Conservation (phyloP, 331 rosid species). For the Rosa hybrid region DNA sequence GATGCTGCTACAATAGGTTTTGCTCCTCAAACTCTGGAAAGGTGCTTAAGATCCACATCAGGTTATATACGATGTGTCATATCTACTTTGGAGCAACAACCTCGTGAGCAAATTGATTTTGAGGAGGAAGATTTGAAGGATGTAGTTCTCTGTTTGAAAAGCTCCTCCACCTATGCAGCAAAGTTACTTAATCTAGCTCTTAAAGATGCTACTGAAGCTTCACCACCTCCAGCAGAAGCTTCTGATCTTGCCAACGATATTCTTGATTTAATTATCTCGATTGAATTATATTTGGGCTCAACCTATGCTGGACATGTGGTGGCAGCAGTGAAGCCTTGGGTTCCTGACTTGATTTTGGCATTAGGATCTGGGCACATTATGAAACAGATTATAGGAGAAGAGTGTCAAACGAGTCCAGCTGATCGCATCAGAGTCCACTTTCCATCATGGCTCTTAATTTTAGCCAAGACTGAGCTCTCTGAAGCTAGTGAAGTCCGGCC, state of each 20-base stretch:
- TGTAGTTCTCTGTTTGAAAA: slow-evolving; percentile 54
- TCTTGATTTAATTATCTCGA: slow-evolving; percentile 62
- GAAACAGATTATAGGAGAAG: slow-evolving; percentile 35
- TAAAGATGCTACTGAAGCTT: slow-evolving; percentile 44
- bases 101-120: slow-evolving; percentile 34
- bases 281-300: slow-evolving; percentile 63
- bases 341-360: slow-evolving; percentile 81
- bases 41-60: slow-evolving; percentile 62
- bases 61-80: slow-evolving; percentile 39
- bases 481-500: slow-evolving; percentile 27
- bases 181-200: slow-evolving; percentile 58
- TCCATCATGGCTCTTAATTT: slow-evolving; percentile 62
- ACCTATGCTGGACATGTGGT: slow-evolving; percentile 58
- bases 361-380: slow-evolving; percentile 52
- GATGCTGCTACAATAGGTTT: slow-evolving; percentile 54
- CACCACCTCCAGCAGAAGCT: slow-evolving; percentile 33
- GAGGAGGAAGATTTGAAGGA: slow-evolving; percentile 59
- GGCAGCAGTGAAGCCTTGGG: slow-evolving; percentile 73
- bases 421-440: slow-evolving; percentile 47
- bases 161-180: slow-evolving; percentile 73
- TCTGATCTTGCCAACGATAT: slow-evolving; percentile 63
- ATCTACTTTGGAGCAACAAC: slow-evolving; percentile 37
- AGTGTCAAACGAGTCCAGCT: slow-evolving; percentile 21
- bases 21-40: slow-evolving; percentile 47
- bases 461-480: slow-evolving; percentile 58